A percentile compares a stretch with the other conserved stretches of the same genome.
phyloP scores from a whole-genome alignment of 768 basidiomycete genomes.

The Panaeolus cyanescens region DNA sequence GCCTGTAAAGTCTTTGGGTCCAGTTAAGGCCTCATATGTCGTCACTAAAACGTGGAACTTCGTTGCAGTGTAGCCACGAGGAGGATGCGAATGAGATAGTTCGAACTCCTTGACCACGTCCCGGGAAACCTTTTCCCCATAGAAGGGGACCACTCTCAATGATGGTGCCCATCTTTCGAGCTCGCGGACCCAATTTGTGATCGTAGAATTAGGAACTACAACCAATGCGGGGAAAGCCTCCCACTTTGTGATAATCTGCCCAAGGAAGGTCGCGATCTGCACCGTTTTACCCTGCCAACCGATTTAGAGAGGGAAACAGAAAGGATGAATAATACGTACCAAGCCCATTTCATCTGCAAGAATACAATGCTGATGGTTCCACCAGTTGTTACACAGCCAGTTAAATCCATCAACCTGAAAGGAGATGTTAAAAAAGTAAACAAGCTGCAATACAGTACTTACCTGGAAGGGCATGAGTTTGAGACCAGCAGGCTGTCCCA shows the following conservation, averaged over 20 bases:
- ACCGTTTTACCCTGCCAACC: slow-evolving; percentile 81
- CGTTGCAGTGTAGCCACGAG: slow-evolving; percentile 44
- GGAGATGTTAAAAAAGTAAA: background rate
- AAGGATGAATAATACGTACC: slow-evolving; percentile 37
- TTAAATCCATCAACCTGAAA: slow-evolving; percentile 76
- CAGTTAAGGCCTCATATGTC: slow-evolving; percentile 86
- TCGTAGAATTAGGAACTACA: slow-evolving; percentile 95
- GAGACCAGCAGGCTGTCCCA: slow-evolving; percentile 65
- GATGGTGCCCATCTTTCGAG: slow-evolving; percentile 84
- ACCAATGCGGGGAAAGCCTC: slow-evolving; percentile 80
- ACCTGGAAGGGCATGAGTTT: slow-evolving; percentile 91
- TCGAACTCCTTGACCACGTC: slow-evolving; percentile 84
- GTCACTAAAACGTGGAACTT: slow-evolving; percentile 91
- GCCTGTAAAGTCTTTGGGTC: slow-evolving; percentile 62
- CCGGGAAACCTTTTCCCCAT: slow-evolving; percentile 78
- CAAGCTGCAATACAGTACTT: slow-evolving; percentile 17
- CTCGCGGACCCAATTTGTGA: slow-evolving; percentile 94
- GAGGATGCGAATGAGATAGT: slow-evolving; percentile 58
- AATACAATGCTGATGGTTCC: slow-evolving; percentile 81
- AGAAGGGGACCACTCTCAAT: slow-evolving; percentile 80
- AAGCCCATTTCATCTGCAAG: slow-evolving; percentile 98
- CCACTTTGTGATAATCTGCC: slow-evolving; percentile 55
- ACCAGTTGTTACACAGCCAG: slow-evolving; percentile 89
- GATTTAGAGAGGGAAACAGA: background rate
- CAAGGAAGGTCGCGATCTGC: slow-evolving; percentile 86